phyloP scores from a whole-genome alignment of 2,329 filamentous ascomycete species.

The Hymenoscyphus linearis region DNA sequence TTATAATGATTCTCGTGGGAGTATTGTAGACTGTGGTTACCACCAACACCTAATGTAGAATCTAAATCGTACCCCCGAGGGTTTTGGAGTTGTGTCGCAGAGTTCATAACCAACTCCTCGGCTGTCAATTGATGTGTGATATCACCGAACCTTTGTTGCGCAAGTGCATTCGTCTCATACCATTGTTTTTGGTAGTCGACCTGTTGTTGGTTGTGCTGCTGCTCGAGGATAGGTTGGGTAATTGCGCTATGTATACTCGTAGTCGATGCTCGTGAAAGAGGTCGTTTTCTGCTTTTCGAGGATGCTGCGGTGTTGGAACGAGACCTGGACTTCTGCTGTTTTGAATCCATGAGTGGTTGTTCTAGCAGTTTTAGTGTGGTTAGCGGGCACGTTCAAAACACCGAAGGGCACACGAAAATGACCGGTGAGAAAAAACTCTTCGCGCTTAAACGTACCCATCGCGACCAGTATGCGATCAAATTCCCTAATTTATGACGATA shows the following conservation, averaged over 20 bases:
- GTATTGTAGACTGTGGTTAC: conserved; percentile 41
- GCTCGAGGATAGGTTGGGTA: conserved; percentile 28
- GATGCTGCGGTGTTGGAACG: conserved; percentile 42
- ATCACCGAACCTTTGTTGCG: conserved; percentile 27
- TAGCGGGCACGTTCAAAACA: conserved; percentile 12
- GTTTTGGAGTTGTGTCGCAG: conserved; percentile 50
- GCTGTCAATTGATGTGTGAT: conserved; percentile 41
- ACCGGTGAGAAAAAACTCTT: background rate
- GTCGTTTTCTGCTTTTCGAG: conserved; percentile 37
- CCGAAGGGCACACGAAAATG: background rate
- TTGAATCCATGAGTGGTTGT: conserved; percentile 30
- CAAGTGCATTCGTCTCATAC: conserved; percentile 29
- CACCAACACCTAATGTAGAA: conserved; percentile 43
- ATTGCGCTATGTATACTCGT: conserved; percentile 39
- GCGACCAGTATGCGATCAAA: conserved; percentile 12
- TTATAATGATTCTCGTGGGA: conserved; percentile 37
- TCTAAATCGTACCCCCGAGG: conserved; percentile 46
- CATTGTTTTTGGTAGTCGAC: conserved; percentile 30
- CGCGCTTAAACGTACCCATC: conserved; percentile 27
- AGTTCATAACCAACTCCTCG: conserved; percentile 56
- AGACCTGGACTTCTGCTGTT: conserved; percentile 37
- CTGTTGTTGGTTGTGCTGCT: conserved; percentile 25
- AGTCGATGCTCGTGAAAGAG: conserved; percentile 43
- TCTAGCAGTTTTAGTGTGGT: conserved; percentile 22
- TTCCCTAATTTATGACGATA: conserved; percentile 9